Conservation (phyloP, 257 asterid species). For the Dorcoceras hygrometricum region DNA sequence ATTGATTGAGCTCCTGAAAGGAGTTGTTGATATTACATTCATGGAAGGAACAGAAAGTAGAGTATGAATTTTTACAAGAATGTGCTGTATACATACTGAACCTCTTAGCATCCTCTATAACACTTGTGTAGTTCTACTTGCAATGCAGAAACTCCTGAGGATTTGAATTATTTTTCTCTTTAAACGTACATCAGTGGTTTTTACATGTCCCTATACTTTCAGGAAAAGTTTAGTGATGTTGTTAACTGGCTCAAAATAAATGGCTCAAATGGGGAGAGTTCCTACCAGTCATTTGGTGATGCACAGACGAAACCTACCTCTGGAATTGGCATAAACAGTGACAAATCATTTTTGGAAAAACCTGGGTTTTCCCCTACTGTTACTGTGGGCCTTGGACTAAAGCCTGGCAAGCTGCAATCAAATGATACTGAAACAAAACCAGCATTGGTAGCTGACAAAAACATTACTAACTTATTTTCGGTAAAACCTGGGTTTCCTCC, state of each 20-base stretch:
- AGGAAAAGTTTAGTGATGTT: constrained; percentile 88
- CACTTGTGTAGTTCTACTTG: neutral
- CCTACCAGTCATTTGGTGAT: constrained; percentile 29
- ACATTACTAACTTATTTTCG: neutral
- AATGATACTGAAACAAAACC: neutral
- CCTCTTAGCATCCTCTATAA: no score
- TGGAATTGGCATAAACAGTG: constrained; percentile 29
- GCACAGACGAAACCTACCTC: constrained; percentile 30
- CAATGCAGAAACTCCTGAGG: constrained; percentile 15
- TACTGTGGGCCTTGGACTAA: neutral
- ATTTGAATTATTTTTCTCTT: neutral
- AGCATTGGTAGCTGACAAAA: neutral
- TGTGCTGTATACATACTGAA: no score
- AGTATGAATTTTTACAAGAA: no score
- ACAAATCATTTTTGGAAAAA: constrained; percentile 27
- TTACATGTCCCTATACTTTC: constrained; percentile 31
- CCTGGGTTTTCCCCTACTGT: constrained; percentile 5
- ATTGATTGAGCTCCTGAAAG: no score
- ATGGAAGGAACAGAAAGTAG: no score
- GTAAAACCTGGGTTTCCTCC: neutral
- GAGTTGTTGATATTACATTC: no score
- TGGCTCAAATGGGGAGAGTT: constrained; percentile 40
- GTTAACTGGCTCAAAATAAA: constrained; percentile 84
- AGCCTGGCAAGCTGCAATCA: neutral
- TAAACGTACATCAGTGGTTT: constrained; percentile 3